Conservation (phyloP, 805 yeast species). For the Saccharomycopsis sp. region DNA sequence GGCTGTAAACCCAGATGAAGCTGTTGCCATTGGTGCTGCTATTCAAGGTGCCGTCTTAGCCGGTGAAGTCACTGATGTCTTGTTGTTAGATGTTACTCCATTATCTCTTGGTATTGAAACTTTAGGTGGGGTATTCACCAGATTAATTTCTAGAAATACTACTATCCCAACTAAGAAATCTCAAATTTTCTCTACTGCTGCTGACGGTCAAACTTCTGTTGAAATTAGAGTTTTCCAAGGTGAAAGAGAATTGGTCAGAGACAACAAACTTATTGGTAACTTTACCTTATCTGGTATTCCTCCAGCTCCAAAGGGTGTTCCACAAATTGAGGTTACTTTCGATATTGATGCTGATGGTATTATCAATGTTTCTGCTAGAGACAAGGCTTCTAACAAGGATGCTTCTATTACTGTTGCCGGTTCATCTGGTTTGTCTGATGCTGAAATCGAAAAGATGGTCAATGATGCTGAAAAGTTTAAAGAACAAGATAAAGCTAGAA, state of each 20-base stretch:
- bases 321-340: slow-evolving; percentile 88
- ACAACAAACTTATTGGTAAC: slow-evolving; percentile 95
- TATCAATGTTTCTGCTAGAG: slow-evolving; percentile 89
- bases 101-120: slow-evolving; percentile 94
- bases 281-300: slow-evolving; percentile 92
- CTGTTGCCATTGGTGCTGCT: slow-evolving; percentile 94
- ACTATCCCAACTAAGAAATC: slow-evolving; percentile 96
- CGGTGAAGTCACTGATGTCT: slow-evolving; percentile 90
- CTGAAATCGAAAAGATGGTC: slow-evolving; percentile 87
- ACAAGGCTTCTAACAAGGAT: slow-evolving; percentile 87
- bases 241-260: slow-evolving; percentile 97
- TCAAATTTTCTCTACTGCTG: slow-evolving; percentile 92
- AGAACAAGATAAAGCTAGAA: slow-evolving; percentile 79
- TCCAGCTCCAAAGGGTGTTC: slow-evolving; percentile 92
- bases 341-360: slow-evolving; percentile 97
- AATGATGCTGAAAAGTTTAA: slow-evolving; percentile 83
- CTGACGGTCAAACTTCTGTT: slow-evolving; percentile 92
- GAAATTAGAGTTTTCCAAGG: slow-evolving; percentile 99
- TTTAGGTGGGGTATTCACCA: slow-evolving; percentile 94
- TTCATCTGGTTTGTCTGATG: slow-evolving; percentile 82
- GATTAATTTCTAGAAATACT: slow-evolving; percentile 86
- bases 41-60: slow-evolving; percentile 95
- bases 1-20: slow-evolving; percentile 92
- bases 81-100: slow-evolving; percentile 82
- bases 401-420: slow-evolving; percentile 96